Conservation (phyloP, 2,329 filamentous ascomycete species). For the Xylariales sp. region DNA sequence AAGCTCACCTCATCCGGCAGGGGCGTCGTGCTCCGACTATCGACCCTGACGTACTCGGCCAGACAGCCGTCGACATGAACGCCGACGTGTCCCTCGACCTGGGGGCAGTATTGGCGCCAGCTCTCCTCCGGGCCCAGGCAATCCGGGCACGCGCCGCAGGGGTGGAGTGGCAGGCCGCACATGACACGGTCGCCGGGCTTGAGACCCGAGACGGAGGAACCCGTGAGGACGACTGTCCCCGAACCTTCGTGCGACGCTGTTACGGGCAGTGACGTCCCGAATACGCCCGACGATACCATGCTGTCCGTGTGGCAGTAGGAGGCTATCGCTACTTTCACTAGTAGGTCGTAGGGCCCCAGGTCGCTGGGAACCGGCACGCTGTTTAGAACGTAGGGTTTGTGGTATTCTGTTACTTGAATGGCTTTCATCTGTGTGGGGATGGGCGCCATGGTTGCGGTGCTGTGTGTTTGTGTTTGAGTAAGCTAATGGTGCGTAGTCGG, state of each 20-base stretch:
- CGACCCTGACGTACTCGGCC: constrained; percentile 50
- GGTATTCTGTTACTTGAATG: constrained; percentile 34
- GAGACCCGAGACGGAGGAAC: constrained; percentile 36
- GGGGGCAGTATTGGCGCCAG: constrained; percentile 48
- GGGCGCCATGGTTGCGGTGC: constrained; percentile 1
- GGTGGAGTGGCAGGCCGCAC: constrained; percentile 47
- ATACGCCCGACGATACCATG: constrained; percentile 48
- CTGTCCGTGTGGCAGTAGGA: constrained; percentile 60
- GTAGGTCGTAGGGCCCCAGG: constrained; percentile 48
- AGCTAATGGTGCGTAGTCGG: too few species aligned
- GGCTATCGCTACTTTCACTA: constrained; percentile 55
- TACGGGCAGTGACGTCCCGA: constrained; percentile 43
- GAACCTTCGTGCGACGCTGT: constrained; percentile 54
- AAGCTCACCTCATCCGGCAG: constrained; percentile 46
- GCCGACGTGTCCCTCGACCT: constrained; percentile 40
- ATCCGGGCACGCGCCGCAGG: constrained; percentile 48
- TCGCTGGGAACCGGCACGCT: constrained; percentile 41
- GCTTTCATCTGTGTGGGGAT: constrained; percentile 27
- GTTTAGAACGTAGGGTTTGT: constrained; percentile 50
- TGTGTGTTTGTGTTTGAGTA: background rate
- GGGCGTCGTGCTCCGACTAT: constrained; percentile 38
- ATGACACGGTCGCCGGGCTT: constrained; percentile 50
- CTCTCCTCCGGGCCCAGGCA: constrained; percentile 43
- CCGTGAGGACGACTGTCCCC: constrained; percentile 47
- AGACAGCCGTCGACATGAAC: constrained; percentile 50